These are phyloP conservation scores for Cyclostephanos tholiformis DNA, from an alignment of 108 stramenopile species.

Conservation along the genomic window DNA sequence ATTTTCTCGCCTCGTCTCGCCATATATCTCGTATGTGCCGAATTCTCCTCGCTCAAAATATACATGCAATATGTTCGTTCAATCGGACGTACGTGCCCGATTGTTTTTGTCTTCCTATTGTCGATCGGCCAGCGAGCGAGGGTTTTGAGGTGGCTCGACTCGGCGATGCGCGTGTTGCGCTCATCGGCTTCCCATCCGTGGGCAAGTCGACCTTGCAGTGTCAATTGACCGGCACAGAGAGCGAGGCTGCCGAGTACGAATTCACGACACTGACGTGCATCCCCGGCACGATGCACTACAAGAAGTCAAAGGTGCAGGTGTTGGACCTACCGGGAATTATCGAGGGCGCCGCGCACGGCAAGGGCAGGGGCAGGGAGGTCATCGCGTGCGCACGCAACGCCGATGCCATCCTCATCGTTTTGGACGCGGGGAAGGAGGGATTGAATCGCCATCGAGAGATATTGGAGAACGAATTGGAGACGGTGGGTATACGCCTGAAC, in stretches of 20 bases:
- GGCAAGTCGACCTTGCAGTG: slow-evolving; percentile 93
- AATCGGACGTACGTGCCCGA: no score
- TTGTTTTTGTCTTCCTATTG: no score
- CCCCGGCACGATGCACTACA: slow-evolving; percentile 93
- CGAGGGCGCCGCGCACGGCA: slow-evolving; percentile 98
- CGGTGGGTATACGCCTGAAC: slow-evolving; percentile 97
- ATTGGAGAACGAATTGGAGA: slow-evolving; percentile 96
- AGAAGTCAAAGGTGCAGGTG: slow-evolving; percentile 95
- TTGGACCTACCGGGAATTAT: slow-evolving; percentile 99
- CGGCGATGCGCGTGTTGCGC: slow-evolving; percentile 96
- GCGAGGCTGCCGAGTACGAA: slow-evolving; percentile 92
- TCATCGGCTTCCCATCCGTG: slow-evolving; percentile 97
- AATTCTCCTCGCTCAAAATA: no score
- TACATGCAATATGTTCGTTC: no score
- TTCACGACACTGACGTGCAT: slow-evolving; percentile 99
- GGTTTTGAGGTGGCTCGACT: slow-evolving; percentile 94
- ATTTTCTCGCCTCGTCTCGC: no score
- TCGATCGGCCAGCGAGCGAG: slow-evolving; percentile 56
- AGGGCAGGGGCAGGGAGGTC: slow-evolving; percentile 97
- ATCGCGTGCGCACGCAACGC: slow-evolving; percentile 96
- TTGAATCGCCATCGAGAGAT: slow-evolving; percentile 96
- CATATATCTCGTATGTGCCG: no score
- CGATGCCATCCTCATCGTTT: slow-evolving; percentile 97
- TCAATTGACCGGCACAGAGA: slow-evolving; percentile 91
- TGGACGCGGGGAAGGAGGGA: slow-evolving; percentile 98